Base-by-base conservation (phyloP, 192 early-diverging fungal species). In the Gigaspora rosea region DNA sequence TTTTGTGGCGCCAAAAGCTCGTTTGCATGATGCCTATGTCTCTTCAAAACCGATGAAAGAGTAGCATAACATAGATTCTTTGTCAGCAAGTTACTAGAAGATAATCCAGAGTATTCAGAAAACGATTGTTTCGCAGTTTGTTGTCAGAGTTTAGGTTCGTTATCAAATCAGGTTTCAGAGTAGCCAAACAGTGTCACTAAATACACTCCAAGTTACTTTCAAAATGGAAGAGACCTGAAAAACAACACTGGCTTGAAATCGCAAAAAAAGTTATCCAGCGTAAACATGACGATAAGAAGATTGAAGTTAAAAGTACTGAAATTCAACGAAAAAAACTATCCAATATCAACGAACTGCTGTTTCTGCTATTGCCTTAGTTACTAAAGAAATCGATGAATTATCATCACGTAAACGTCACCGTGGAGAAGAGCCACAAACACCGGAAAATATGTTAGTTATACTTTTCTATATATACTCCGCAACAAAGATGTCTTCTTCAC, bases 41-140 rank as follows among this genome's bases (percentile, higher is more conserved):
- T 57, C 48, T 72, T 72, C 71, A 72, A 72, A 27, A 18, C 66
- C 47, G 48, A 59, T 73, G 52, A 73, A 73, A 73, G 71, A 73
- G 71, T 73, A 54, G 71, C 71, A 73, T 73, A 73, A 59, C 54
- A 73, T 72, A 72, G 71, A 72, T 41, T 57, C 15, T 72, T 73
- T 59, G 56, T 56, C 56, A 2, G 10, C 71, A 73, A 73, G 71
- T 59, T 73, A 59, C 71, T 73, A 33, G 32, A 73, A 49, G 35
- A 73, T 58, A 59, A 73, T 73, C 71, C 56, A 73, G n/a, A n/a
- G 71, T 63, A 15, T 16, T 32, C 22, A 32, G 33, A 63, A 63
- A 63, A 54, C 33, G 27, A 35, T 63, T 36, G 27, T 72, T 72
- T 72, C 20, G 32, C 54, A 18, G 8, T 58, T 7, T 72, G 52